Evolutionary conservation across 2,329 filamentous ascomycete genomes (phyloP), one percentile per base, ranked within the genome.

Genomic region (Hypoxylon sp.): DNA sequence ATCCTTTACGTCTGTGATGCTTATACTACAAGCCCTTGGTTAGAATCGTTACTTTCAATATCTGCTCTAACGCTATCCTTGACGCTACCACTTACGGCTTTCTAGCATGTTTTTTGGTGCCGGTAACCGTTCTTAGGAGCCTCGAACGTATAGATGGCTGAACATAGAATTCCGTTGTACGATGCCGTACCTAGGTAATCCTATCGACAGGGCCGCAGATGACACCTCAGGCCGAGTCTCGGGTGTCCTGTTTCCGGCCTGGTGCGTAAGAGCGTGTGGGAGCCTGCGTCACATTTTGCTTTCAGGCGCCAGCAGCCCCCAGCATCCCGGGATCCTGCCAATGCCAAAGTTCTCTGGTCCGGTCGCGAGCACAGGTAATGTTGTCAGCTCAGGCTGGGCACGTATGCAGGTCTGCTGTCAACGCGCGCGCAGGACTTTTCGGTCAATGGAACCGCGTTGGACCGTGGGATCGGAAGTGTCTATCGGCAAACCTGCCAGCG

Each of bases 231-330:
- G 23, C 23, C 18, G 29, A 24, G 26, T 21, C 27, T 50, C 58
- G 48, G 53, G 48, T 41, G 49, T 33, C 53, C n/a, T 54, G 33
- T 50, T 49, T 54, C 53, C 58, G 58, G 21, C 18, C 26, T 47
- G 15, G 41, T 21, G 23, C 43, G 24, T 20, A 10, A n/a, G n/a
- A n/a, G 31, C 41, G 38, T 18, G 52, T 48, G 58, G 51, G 37
- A 27, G 31, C 49, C 37, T 50, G 45, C 47, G 55, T 55, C 46
- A 40, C 50, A 61, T 58, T 56, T 29, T 45, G 27, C 52, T 54
- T 57, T 57, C 53, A 57, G 53, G 53, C 58, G 45, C 53, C 45
- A 57, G 31, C 48, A 31, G 26, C 35, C 31, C n/a, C 38, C 40
- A 33, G n/a, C 37, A 55, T 42, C n/a, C 48, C 24, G 18, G 42